Base-by-base conservation (phyloP, 139 green algal genomes). In the Zygnema circumcarinatum region DNA sequence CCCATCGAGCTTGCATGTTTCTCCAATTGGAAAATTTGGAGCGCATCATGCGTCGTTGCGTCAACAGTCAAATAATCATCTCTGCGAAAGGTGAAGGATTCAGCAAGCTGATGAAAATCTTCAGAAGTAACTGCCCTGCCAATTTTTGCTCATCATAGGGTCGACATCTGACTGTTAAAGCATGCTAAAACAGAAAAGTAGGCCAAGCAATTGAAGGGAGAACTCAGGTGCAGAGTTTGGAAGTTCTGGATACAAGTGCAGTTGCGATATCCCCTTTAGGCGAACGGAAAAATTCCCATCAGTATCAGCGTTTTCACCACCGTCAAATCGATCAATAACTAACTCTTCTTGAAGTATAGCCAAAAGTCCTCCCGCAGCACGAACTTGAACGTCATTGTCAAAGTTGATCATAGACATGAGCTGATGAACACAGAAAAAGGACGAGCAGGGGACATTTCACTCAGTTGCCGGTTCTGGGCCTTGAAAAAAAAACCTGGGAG, bases 1-100 rank as follows among this genome's bases (percentile, higher is more conserved):
- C 96, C 96, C 96, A 98, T 98, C 52, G 87, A 69, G 3, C 92
- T 95, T 2, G 96, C 95, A 85, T 98, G 96, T 21, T 72, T 62
- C 73, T 98, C 95, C 35, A 94, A 83, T 52, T 93, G 89, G 83
- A 92, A 92, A 41, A 92, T 92, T 78, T 90, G 86, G 21, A 90
- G 84, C 1, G 83, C 38, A 29, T 88, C 84, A 2, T 74, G 75
- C n/a, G 74, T 88, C 25, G 82, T 29, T 33, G 82, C 74, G n/a
- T 88, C 82, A 67, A 88, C 2, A 38, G 74, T 88, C 3, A 88
- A 32, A 52, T 74, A 88, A 3, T 69, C 62, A 3, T 88, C 74
- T 41, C 74, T 85, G 11, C 56, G 3, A 41, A 41, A 84, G 32
- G 74, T 76, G 2, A 39, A 38, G 74, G 33, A 53, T 36, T 87